Evolutionary conservation across 2,329 filamentous ascomycete genomes (phyloP).

Genomic region (Ophiostoma perfectum): DNA sequence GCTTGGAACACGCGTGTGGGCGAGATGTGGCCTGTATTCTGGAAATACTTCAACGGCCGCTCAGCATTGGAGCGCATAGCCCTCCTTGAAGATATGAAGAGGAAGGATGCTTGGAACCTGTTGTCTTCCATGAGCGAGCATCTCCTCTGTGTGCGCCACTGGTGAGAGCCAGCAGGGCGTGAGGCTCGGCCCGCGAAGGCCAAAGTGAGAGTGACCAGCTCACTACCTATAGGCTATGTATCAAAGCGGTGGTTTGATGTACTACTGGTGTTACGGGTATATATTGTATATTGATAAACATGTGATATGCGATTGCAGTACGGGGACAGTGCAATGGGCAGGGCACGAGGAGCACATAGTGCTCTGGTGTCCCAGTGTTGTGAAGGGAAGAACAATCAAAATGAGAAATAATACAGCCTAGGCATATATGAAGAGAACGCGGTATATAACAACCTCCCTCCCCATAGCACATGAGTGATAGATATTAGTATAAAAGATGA

Average conservation of each 20-base stretch:
- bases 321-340: neutral
- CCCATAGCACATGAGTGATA: neutral
- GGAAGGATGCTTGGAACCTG: slow-evolving; percentile 70
- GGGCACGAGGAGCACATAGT: neutral
- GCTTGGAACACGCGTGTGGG: slow-evolving; percentile 51
- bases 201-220: too few species aligned
- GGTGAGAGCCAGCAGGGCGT: slow-evolving; percentile 41
- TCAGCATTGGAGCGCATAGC: slow-evolving; percentile 82
- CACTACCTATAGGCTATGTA: neutral
- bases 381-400: neutral
- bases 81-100: slow-evolving; percentile 77
- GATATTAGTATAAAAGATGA: neutral
- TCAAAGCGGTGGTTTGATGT: neutral
- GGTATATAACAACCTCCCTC: neutral
- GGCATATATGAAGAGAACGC: neutral
- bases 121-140: slow-evolving; percentile 62
- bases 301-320: neutral
- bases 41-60: slow-evolving; percentile 82
- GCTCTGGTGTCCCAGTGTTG: neutral
- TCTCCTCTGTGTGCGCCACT: slow-evolving; percentile 62
- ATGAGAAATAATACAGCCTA: neutral
- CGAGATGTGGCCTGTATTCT: slow-evolving; percentile 65
- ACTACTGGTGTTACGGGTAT: neutral
- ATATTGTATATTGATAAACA: neutral
- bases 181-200: too few species aligned